These are phyloP conservation scores for Lasiosphaeria miniovina DNA, from an alignment of 495 filamentous ascomycete species.

Conservation along the genomic window DNA sequence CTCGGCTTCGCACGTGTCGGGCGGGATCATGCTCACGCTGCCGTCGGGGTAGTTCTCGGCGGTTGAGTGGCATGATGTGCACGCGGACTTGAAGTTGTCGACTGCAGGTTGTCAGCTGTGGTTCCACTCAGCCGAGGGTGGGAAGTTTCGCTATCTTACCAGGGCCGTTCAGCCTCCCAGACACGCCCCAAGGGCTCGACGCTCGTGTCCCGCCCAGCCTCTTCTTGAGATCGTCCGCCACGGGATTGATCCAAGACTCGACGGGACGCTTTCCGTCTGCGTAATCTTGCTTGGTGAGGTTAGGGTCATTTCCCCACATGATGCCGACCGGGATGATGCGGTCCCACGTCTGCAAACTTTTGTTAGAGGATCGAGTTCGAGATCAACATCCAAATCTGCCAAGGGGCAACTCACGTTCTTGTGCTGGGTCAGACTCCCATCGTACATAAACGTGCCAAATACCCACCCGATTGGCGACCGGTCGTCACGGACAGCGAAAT, in stretches of 20 bases:
- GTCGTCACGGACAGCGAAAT: constrained; percentile 9
- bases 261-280: not conserved
- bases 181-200: not conserved
- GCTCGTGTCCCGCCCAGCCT: not conserved
- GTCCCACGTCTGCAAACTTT: not conserved
- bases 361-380: not conserved
- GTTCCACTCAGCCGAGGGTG: too few species aligned
- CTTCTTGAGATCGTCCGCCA: not conserved
- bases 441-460: constrained; percentile 9
- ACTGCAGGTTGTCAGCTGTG: not conserved
- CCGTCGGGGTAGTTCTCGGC: not conserved
- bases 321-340: constrained; percentile 1
- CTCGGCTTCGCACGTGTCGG: not conserved
- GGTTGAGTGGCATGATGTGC: not conserved
- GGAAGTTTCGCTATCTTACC: too few species aligned
- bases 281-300: not conserved
- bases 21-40: not conserved
- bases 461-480: constrained; percentile 7
- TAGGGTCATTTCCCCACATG: not conserved
- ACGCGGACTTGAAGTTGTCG: not conserved
- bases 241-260: constrained; percentile 7
- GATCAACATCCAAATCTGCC: not conserved
- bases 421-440: not conserved
- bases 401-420: not conserved
- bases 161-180: not conserved